Evolutionary conservation across 495 filamentous ascomycete genomes (phyloP), one percentile per base, ranked within the genome.

Genomic region (Collariella sp.): DNA sequence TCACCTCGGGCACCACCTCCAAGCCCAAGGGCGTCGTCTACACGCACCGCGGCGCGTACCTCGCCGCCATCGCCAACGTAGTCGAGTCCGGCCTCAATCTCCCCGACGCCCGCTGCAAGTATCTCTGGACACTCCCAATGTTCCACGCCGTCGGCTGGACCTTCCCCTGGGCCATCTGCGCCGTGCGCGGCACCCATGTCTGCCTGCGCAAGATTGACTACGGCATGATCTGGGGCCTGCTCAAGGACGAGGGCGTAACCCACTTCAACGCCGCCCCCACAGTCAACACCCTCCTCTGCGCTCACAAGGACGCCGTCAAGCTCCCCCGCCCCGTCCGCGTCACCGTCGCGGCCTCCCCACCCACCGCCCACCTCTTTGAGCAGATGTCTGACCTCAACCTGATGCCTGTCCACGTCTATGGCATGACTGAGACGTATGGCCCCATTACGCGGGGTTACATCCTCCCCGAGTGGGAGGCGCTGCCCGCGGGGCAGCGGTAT

Each of bases 221-320:
- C 62, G 80, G 86, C 0, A 76, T 89, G 51, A 95, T 98, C 54
- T 98, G 93, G 93, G 73, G 76, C 35, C 67, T 97, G 7, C 74
- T 98, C 22, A 91, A 89, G 62, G 75, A 86, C 35, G 88, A 96
- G 63, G 71, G 78, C 12, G 83, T 97, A 52, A 97, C 89, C 6
- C 93, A 98, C 70, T 97, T 91, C 76, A 91, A 89, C 63, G 93
- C 93, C 5, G 93, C 93, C 5, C 93, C 93, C 13, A 98, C 93
- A 3, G 93, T 98, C 42, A 96, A 96, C 69, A 98, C 90, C 0
- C 72, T 97, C 2, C 81, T 98, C 7, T 96, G 93, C 68, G 83
- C 83, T 31, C 77, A 83, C 0, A 70, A 78, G 36, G 80, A 87
- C 61, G 93, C 93, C 3, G 80, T 78, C 55, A 71, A 58, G 45